Evolutionary conservation across 2,329 filamentous ascomycete species (phyloP).

Genomic region (Talaromyces sp.): DNA sequence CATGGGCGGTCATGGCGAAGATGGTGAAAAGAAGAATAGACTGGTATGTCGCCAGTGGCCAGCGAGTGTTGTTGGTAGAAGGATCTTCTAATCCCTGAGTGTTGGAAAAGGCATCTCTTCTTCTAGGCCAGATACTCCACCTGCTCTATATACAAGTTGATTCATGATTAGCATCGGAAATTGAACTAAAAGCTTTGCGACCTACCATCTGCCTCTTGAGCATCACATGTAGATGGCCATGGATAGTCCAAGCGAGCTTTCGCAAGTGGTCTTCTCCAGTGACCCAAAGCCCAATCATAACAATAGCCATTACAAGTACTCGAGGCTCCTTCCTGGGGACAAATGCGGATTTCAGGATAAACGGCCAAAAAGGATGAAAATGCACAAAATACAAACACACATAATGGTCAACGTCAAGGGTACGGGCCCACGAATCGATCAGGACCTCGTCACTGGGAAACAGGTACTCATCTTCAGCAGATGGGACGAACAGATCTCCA

Average conservation of each 20-base stretch:
- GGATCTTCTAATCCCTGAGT: neutral
- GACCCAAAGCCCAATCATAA: slow-evolving; percentile 24
- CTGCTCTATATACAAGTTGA: slow-evolving; percentile 2
- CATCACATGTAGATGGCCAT: slow-evolving; percentile 18
- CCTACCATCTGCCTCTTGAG: slow-evolving; percentile 24
- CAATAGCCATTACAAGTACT: slow-evolving; percentile 25
- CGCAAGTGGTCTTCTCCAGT: slow-evolving; percentile 15
- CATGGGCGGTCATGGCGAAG: slow-evolving; percentile 17
- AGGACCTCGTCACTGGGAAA: neutral
- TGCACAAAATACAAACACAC: slow-evolving; percentile 22
- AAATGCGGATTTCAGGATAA: slow-evolving; percentile 23
- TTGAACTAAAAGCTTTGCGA: neutral
- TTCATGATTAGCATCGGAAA: neutral
- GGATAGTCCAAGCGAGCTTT: slow-evolving; percentile 21
- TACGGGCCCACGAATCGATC: neutral
- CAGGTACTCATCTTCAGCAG: neutral
- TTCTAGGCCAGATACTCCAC: neutral
- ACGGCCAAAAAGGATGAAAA: slow-evolving; percentile 26
- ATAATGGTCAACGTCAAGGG: slow-evolving; percentile 14
- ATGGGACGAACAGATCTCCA: neutral
- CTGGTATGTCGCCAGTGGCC: slow-evolving; percentile 30
- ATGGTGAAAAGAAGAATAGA: slow-evolving; percentile 28
- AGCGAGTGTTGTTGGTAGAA: slow-evolving; percentile 14
- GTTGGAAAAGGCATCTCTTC: neutral
- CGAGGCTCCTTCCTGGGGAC: slow-evolving; percentile 16